These are phyloP conservation scores for Viridothelium virens DNA, from an alignment of 495 filamentous ascomycete genomes.

Conservation along the genomic window DNA sequence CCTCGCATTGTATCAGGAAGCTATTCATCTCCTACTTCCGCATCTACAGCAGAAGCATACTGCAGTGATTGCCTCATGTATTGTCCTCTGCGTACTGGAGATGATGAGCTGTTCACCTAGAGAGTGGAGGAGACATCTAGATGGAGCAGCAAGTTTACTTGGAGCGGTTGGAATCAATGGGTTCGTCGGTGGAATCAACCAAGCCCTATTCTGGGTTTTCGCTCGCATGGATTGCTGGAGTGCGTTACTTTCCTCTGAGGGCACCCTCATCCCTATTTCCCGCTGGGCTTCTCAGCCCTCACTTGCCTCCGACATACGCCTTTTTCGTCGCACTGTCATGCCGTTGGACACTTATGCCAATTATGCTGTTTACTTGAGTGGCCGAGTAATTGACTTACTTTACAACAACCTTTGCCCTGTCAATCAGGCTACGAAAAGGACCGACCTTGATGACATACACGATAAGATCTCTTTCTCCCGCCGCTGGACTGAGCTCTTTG, in stretches of 20 bases:
- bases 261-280: constrained; percentile 21
- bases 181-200: constrained; percentile 16
- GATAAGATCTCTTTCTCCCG: constrained; percentile 17
- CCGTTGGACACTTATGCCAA: constrained; percentile 22
- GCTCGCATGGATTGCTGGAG: constrained; percentile 23
- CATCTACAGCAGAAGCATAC: constrained; percentile 18
- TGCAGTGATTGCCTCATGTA: constrained; percentile 21
- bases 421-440: not conserved
- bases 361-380: constrained; percentile 16
- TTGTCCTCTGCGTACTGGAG: constrained; percentile 23
- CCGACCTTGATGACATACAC: constrained; percentile 14
- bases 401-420: not conserved
- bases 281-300: constrained; percentile 17
- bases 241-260: constrained; percentile 19
- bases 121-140: constrained; percentile 23
- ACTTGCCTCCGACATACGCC: constrained; percentile 9
- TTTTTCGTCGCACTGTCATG: constrained; percentile 13
- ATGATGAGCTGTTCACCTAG: constrained; percentile 25
- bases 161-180: constrained; percentile 20
- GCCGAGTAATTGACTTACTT: constrained; percentile 19
- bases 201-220: constrained; percentile 25
- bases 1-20: constrained; percentile 23
- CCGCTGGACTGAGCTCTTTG: constrained; percentile 19
- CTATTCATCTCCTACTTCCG: constrained; percentile 21
- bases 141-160: constrained; percentile 22